Conservation (phyloP, 495 filamentous ascomycete genomes). For the Daldinia grandis region DNA sequence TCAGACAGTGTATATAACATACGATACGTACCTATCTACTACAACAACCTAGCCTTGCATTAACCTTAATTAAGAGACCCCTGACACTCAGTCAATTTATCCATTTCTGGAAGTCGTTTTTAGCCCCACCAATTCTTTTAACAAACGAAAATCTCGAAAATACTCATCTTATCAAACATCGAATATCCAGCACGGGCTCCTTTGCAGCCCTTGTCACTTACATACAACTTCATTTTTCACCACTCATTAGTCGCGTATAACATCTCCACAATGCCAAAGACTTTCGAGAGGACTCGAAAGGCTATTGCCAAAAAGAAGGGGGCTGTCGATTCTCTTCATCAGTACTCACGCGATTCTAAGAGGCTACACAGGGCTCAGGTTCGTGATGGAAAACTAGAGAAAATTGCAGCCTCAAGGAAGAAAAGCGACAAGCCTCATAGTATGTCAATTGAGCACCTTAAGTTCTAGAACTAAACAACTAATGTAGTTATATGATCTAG, state of each 20-base stretch:
- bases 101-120: not conserved
- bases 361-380: constrained; percentile 75
- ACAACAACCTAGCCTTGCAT: not conserved
- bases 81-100: not conserved
- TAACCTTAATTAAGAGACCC: constrained; percentile 1
- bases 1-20: not conserved
- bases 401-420: constrained; percentile 65
- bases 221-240: constrained; percentile 19
- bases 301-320: constrained; percentile 81
- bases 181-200: not conserved
- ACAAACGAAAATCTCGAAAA: constrained; percentile 18
- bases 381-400: constrained; percentile 78
- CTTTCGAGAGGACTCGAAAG: constrained; percentile 81
- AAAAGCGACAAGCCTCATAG: constrained; percentile 74
- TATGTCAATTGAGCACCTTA: constrained; percentile 49
- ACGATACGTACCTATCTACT: not conserved
- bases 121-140: constrained; percentile 44
- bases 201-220: constrained; percentile 5
- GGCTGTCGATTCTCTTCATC: constrained; percentile 73
- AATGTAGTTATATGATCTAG: constrained; percentile 50
- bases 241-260: not conserved
- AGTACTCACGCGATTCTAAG: constrained; percentile 80
- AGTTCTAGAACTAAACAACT: not conserved
- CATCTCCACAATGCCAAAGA: constrained; percentile 71
- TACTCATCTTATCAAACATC: not conserved